A percentile compares a stretch with the other conserved stretches of the same genome.
phyloP scores from a whole-genome alignment of 805 yeast genomes.

The Kodamaea laetipori region DNA sequence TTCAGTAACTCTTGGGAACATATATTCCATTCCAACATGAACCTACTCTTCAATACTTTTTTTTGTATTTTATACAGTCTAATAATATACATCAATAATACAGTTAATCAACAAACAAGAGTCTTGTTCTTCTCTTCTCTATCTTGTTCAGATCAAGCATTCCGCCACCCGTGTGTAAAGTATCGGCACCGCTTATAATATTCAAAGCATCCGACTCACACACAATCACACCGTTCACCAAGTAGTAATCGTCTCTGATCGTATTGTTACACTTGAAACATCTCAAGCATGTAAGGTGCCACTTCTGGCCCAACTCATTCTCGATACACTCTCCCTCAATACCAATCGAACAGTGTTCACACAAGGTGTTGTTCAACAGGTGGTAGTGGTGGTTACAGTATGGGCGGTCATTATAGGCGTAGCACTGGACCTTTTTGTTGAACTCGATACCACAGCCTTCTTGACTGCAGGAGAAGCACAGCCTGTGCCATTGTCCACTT shows the following conservation, averaged over 20 bases:
- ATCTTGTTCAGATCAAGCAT: constrained; percentile 34
- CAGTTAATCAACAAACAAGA: constrained; percentile 35
- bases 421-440: constrained; percentile 64
- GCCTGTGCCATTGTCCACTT: constrained; percentile 92
- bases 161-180: constrained; percentile 26
- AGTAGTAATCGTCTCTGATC: constrained; percentile 58
- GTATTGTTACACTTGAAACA: constrained; percentile 60
- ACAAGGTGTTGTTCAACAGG: constrained; percentile 68
- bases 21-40: too few relatives aligned
- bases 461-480: constrained; percentile 73
- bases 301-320: constrained; percentile 67
- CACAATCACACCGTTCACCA: constrained; percentile 47
- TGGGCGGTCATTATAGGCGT: constrained; percentile 77
- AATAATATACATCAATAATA: constrained; percentile 2
- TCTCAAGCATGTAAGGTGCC: constrained; percentile 71
- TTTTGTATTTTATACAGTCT: not conserved
- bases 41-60: too few relatives aligned
- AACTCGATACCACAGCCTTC: constrained; percentile 57
- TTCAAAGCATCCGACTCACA: constrained; percentile 52
- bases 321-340: constrained; percentile 92
- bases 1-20: too few relatives aligned
- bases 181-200: constrained; percentile 28
- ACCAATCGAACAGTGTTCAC: constrained; percentile 69
- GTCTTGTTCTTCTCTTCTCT: constrained; percentile 46
- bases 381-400: constrained; percentile 83